Conservation (phyloP, 306 rosid genomes). For the Medicago lupulina region DNA sequence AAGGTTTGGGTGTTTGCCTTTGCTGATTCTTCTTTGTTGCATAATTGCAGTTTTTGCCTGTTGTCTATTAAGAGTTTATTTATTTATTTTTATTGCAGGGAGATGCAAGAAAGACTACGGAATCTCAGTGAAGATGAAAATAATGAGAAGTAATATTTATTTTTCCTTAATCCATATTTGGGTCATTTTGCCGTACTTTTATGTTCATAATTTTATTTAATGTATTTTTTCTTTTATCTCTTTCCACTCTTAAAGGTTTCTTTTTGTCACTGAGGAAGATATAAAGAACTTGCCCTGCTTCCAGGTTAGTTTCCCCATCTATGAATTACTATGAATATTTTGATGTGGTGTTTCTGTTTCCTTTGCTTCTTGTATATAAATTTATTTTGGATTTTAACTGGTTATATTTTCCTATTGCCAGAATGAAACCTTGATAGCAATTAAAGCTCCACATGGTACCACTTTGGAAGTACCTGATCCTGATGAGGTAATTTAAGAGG, state of each 20-base stretch:
- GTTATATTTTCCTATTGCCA: slow-evolving; percentile 46
- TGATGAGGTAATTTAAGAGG: slow-evolving; percentile 76
- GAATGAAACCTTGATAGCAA: slow-evolving; percentile 97
- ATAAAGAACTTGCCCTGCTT: slow-evolving; percentile 92
- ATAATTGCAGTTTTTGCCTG: slow-evolving; percentile 25
- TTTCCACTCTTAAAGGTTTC: slow-evolving; percentile 63
- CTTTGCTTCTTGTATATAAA: slow-evolving; percentile 28
- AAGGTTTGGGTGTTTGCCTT: slow-evolving; percentile 60
- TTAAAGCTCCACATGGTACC: slow-evolving; percentile 98
- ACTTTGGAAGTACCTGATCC: slow-evolving; percentile 99
- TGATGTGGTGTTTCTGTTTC: slow-evolving; percentile 12
- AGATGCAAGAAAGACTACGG: slow-evolving; percentile 89
- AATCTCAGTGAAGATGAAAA: slow-evolving; percentile 88
- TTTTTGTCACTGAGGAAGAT: slow-evolving; percentile 96
- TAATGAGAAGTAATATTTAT: slow-evolving; percentile 72
- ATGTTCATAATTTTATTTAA: slow-evolving; percentile 33
- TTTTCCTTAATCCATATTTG: slow-evolving; percentile 31
- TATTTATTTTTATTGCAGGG: slow-evolving; percentile 59
- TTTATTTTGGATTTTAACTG: slow-evolving; percentile 36
- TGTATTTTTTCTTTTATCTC: slow-evolving; percentile 13
- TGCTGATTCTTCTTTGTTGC: slow-evolving; percentile 35
- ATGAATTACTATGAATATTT: neutral
- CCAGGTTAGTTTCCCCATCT: slow-evolving; percentile 60
- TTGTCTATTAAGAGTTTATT: slow-evolving; percentile 35
- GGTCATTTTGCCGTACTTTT: slow-evolving; percentile 1